These are phyloP conservation scores for Aspergillus viridinutans DNA, from an alignment of 2,329 filamentous ascomycete species.

Conservation along the genomic window DNA sequence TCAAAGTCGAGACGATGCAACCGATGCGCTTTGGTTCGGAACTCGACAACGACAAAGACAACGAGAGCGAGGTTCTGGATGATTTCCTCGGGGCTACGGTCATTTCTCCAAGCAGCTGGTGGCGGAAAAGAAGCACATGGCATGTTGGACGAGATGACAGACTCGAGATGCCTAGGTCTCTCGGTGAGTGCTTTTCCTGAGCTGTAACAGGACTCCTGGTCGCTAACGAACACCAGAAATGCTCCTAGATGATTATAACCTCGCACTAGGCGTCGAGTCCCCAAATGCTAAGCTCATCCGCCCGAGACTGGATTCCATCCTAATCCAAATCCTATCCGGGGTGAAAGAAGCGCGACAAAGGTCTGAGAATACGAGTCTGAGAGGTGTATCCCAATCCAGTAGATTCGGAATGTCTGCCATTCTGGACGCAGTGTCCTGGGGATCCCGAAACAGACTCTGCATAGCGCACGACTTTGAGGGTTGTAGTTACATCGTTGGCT, in stretches of 20 bases:
- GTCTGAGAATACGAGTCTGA: not conserved
- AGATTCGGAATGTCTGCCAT: not conserved
- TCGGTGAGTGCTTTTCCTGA: not conserved
- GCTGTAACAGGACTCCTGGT: not conserved
- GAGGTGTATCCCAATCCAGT: too few relatives aligned
- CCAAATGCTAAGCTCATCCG: not conserved
- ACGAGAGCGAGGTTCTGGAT: not conserved
- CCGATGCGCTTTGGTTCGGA: not conserved
- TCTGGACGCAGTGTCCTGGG: not conserved
- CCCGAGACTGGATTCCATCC: not conserved
- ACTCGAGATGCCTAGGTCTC: not conserved
- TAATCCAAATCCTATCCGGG: not conserved
- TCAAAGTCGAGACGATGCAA: not conserved
- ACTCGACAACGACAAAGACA: not conserved
- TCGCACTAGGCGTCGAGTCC: not conserved
- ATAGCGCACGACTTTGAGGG: not conserved
- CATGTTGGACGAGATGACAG: not conserved
- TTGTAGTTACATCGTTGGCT: not conserved
- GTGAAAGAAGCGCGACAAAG: not conserved
- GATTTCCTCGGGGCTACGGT: not conserved
- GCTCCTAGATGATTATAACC: not conserved
- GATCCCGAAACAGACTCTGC: not conserved
- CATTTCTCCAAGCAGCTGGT: not conserved
- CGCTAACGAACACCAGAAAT: not conserved
- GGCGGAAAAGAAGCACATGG: not conserved